Evolutionary conservation across 1,139 yeast species (phyloP).

Genomic region (Debaryomycetaceae sp.): DNA sequence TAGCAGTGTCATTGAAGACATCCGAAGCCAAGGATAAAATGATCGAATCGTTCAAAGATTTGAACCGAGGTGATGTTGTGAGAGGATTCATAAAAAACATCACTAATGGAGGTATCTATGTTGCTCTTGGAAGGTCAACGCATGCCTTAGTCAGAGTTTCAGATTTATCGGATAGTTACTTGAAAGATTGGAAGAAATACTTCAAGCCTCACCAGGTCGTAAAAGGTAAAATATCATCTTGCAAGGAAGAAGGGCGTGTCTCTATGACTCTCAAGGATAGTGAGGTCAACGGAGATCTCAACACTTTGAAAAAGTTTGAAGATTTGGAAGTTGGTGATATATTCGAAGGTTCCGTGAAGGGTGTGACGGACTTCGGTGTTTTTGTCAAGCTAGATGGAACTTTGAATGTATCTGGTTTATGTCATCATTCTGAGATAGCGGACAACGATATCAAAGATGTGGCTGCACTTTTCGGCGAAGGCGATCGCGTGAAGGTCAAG

Average conservation of each 20-base stretch:
- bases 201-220: slow-evolving; percentile 71
- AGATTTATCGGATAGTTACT: slow-evolving; percentile 75
- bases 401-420: slow-evolving; percentile 73
- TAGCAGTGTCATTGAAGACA: slow-evolving; percentile 63
- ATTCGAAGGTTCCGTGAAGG: slow-evolving; percentile 75
- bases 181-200: slow-evolving; percentile 84
- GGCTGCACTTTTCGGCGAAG: slow-evolving; percentile 68
- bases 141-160: slow-evolving; percentile 80
- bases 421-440: slow-evolving; percentile 83
- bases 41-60: slow-evolving; percentile 49
- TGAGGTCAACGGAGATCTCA: slow-evolving; percentile 68
- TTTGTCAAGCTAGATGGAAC: slow-evolving; percentile 80
- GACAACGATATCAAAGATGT: slow-evolving; percentile 56
- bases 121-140: slow-evolving; percentile 67
- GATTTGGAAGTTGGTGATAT: slow-evolving; percentile 70
- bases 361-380: slow-evolving; percentile 86
- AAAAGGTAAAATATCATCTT: slow-evolving; percentile 66
- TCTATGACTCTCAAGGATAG: slow-evolving; percentile 80
- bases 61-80: slow-evolving; percentile 67
- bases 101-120: slow-evolving; percentile 74
- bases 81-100: slow-evolving; percentile 77
- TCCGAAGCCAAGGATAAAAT: slow-evolving; percentile 50
- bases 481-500: slow-evolving; percentile 86
- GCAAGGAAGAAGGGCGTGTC: slow-evolving; percentile 62
- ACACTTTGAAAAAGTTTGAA: slow-evolving; percentile 52